Evolutionary conservation across 139 green algal genomes (phyloP), one percentile per base, ranked within the genome.

Genomic region (Picocystis salinarum): DNA sequence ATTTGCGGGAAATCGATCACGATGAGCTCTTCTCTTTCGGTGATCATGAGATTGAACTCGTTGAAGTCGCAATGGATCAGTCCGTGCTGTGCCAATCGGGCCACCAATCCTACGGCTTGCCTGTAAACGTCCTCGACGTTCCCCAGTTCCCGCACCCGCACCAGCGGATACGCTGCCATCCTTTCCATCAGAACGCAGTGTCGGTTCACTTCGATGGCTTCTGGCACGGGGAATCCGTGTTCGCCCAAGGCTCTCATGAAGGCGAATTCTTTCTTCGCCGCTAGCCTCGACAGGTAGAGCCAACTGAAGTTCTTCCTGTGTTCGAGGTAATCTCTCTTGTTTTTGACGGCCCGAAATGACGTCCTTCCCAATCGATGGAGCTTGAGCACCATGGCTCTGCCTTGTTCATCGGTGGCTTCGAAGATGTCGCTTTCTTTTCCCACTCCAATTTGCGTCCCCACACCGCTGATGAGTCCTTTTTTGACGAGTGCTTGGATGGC

Each of bases 31-130:
- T 81, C 59, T 9, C 85, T 67, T 26, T 74, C 54, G 42, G 66
- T 53, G 17, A 73, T 34, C 42, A 74, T 60, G 10, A 74, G 51
- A 53, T 99, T 99, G 69, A 97, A 99, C 61, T 99, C 89, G 59
- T 99, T 99, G 69, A 87, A 94, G 70, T 99, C 89, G 65, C 88
- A 96, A 70, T 99, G 89, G 22, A 99, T 70, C 3, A 99, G 70
- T 13, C 89, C 89, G 20, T 77, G 47, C 19, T 48, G 13, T 12
- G 56, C 62, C 45, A 70, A 64, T 19, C 27, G 42, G 3, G 40
- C 44, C 28, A 99, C 73, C 23, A 94, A 62, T 27, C 75, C 66
- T 67, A 93, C 80, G 42, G 64, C 61, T 7, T 72, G 46, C 4
- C 52, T 40, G 48, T 85, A 95, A 24, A 91, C 75, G 17, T 33